Base-by-base conservation (phyloP, 2,329 filamentous ascomycete species). In the Drechslerella stenobrocha region DNA sequence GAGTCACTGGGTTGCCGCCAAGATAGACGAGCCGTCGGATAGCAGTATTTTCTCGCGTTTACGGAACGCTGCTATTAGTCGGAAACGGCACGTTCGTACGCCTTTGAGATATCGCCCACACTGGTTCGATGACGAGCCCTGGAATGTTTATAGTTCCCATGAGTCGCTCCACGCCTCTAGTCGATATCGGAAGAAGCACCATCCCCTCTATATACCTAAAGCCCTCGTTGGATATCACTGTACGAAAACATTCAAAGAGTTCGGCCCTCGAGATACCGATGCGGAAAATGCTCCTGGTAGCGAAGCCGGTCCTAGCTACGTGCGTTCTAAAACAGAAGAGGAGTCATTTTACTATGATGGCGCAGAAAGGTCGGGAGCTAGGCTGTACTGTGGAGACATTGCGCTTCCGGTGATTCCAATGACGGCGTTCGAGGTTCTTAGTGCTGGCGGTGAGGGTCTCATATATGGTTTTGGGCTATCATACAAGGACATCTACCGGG, bases 31-130 rank as follows among this genome's bases (percentile, higher is more conserved):
- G 15, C n/a, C 18, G 3, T 48, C 53, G 44, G 8, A 40, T n/a
- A 48, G 50, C 2, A 46, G 34, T 3, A n/a, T 24, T 13, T 24
- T 60, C 9, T 22, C 42, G 15, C 32, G 48, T 2, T 13, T 66
- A 18, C 42, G 44, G 42, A 42, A 55, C 11, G 32, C 50, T 20
- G 28, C 48, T 4, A 9, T 42, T 11, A 18, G 32, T n/a, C 7
- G 45, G 9, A 67, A 55, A 15, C 58, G 24, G 35, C 63, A 60
- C 15, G 22, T 55, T 40, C 53, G 63, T 7, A 56, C 55, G 3
- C 63, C 63, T 7, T 30, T 55, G n/a, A 32, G 55, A 51, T 67
- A 67, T 26, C 63, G 63, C 9, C 63, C 63, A 7, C 63, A 67
- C 24, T 67, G 63, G 63, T 60, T 67, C 26, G 35, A 59, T 9